Conservation (phyloP, 257 asterid genomes). For the Plantago major region DNA sequence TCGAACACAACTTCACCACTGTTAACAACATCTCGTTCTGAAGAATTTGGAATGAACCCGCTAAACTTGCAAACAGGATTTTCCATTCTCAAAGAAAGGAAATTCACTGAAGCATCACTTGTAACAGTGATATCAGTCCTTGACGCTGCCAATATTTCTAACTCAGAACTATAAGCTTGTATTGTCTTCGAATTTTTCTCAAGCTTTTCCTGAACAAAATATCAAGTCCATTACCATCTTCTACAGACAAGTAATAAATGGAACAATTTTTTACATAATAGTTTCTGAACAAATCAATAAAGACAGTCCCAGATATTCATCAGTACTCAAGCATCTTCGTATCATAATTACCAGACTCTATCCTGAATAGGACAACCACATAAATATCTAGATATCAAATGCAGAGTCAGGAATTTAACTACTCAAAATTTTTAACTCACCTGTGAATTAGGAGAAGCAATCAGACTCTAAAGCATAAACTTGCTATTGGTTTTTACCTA, state of each 20-base stretch:
- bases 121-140: conserved; percentile 35
- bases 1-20: conserved; percentile 57
- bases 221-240: conserved; percentile 16
- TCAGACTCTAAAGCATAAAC: conserved; percentile 7
- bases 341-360: background rate
- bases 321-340: conserved; percentile 6
- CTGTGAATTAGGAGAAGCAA: no score
- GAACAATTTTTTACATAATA: background rate
- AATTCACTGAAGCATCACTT: conserved; percentile 35
- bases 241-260: conserved; percentile 12
- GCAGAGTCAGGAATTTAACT: no score
- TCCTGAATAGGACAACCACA: no score
- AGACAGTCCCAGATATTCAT: background rate
- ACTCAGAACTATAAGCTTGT: conserved; percentile 42
- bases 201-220: conserved; percentile 47
- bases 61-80: conserved; percentile 56
- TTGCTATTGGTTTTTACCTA: background rate
- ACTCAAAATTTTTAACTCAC: no score
- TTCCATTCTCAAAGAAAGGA: conserved; percentile 58
- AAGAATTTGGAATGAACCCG: conserved; percentile 47
- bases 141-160: conserved; percentile 46
- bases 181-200: conserved; percentile 48
- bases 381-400: no score
- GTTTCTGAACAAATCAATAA: background rate
- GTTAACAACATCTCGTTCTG: conserved; percentile 48